Conservation (phyloP, 305 asterid species). For the Solanum hybrid region DNA sequence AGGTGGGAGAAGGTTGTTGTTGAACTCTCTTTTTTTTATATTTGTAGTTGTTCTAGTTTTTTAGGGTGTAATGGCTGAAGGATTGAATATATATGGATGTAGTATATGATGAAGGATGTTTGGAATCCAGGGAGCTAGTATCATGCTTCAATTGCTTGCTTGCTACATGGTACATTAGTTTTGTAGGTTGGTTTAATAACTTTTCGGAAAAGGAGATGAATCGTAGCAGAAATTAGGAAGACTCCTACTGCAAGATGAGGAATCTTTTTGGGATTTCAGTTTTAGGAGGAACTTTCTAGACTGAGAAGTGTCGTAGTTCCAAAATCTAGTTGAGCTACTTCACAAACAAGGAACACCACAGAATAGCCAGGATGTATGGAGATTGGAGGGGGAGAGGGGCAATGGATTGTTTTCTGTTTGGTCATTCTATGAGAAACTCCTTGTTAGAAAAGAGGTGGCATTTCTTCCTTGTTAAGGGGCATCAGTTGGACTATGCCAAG, state of each 20-base stretch:
- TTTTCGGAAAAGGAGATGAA: neutral
- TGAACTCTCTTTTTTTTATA: neutral
- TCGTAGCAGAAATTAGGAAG: neutral
- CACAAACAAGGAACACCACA: neutral
- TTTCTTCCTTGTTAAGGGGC: no score
- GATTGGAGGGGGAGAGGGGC: neutral
- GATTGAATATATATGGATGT: neutral
- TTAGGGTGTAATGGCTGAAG: neutral
- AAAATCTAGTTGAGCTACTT: neutral
- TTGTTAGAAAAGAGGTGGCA: neutral
- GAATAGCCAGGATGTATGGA: neutral
- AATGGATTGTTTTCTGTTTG: neutral
- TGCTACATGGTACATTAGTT: neutral
- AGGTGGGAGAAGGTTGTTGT: neutral
- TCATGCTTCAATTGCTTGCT: neutral
- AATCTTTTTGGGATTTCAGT: neutral
- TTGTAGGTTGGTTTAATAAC: neutral
- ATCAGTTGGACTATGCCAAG: no score
- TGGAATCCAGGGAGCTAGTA: neutral
- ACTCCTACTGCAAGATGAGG: neutral
- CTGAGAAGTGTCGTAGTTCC: neutral
- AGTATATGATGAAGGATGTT: constrained; percentile 1
- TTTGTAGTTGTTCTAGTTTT: neutral
- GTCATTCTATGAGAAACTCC: neutral
- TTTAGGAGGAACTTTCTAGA: neutral